Base-by-base conservation (phyloP, 2,329 filamentous ascomycete species). In the Basipetospora chlamydospora region DNA sequence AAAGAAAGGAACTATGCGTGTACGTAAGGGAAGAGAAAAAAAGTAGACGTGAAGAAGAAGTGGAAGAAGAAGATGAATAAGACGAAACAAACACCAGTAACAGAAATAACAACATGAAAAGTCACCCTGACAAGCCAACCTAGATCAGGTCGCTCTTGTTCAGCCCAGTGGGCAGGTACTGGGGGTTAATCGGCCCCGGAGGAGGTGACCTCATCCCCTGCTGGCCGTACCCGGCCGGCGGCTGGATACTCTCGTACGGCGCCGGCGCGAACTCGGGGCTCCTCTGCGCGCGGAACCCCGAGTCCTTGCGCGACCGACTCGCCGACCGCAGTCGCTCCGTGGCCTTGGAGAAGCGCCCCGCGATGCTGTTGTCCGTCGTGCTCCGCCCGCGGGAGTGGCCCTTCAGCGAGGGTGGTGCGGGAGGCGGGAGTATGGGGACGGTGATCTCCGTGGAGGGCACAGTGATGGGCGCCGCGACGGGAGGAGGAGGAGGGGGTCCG, bases 311-410 rank as follows among this genome's bases (percentile, higher is more conserved):
- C 35, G 63, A 65, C 12, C 72, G 67, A 50, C 71, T 76, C 2
- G 60, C 71, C 4, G 71, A 76, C 15, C 73, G 66, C 47, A 77
- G 65, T 33, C 70, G 65, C 46, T 77, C 73, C 0, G 71, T 72
- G 0, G 69, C 70, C 32, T 72, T 70, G 40, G 62, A 64, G 42
- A 75, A 54, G 22, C 71, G 68, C 3, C 64, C 63, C 2, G 67
- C 59, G 41, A 76, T 58, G 49, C 63, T 63, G 42, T 59, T 61
- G 35, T 72, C 67, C 21, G 59, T 63, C 41, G 54, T 63, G 52
- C 71, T 77, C 35, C 70, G 65, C 8, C 72, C 71, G 18, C 74
- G 70, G 44, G 52, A 63, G 48, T 77, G 73, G 15, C 62, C 59
- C 41, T 53, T 57, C 15, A 52, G 40, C 15, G 48, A 53, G 11